Conservation (phyloP, 2,329 filamentous ascomycete genomes). For the Aureobasidium sp. region DNA sequence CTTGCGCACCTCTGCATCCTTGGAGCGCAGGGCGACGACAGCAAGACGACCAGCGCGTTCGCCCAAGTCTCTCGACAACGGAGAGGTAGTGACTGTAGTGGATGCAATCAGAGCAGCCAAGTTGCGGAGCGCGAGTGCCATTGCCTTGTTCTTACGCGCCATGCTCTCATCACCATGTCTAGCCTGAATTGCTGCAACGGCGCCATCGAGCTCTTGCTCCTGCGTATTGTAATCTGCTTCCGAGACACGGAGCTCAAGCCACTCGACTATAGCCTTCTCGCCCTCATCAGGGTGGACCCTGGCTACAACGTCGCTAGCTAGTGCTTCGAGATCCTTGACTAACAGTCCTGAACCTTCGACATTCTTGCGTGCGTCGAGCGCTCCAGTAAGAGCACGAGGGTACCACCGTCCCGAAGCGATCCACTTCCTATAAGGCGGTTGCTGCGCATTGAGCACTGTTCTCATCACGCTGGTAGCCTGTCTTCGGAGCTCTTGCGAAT, state of each 20-base stretch:
- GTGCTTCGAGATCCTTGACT: constrained; percentile 63
- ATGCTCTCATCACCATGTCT: not conserved
- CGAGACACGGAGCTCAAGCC: constrained; percentile 34
- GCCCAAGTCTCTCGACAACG: constrained; percentile 8
- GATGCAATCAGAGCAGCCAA: constrained; percentile 51
- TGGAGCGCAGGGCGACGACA: constrained; percentile 19
- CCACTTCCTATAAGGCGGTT: constrained; percentile 48
- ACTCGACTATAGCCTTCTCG: constrained; percentile 29
- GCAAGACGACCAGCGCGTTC: constrained; percentile 17
- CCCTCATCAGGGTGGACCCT: constrained; percentile 54
- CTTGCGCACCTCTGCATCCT: constrained; percentile 39
- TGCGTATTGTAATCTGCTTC: constrained; percentile 57
- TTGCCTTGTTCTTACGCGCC: constrained; percentile 12
- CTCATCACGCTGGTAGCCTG: constrained; percentile 68
- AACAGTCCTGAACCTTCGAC: constrained; percentile 65
- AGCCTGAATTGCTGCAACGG: constrained; percentile 30
- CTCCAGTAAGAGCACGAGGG: constrained; percentile 56
- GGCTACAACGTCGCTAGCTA: constrained; percentile 62
- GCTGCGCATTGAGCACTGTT: constrained; percentile 58
- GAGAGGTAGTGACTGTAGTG: constrained; percentile 15
- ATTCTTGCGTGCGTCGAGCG: constrained; percentile 55
- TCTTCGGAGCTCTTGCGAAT: constrained; percentile 49
- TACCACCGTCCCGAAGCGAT: constrained; percentile 43
- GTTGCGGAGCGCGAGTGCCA: constrained; percentile 53
- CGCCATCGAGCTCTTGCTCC: constrained; percentile 6